phyloP scores from a whole-genome alignment of 768 basidiomycete species.

The Sporobolomyces pararoseus region DNA sequence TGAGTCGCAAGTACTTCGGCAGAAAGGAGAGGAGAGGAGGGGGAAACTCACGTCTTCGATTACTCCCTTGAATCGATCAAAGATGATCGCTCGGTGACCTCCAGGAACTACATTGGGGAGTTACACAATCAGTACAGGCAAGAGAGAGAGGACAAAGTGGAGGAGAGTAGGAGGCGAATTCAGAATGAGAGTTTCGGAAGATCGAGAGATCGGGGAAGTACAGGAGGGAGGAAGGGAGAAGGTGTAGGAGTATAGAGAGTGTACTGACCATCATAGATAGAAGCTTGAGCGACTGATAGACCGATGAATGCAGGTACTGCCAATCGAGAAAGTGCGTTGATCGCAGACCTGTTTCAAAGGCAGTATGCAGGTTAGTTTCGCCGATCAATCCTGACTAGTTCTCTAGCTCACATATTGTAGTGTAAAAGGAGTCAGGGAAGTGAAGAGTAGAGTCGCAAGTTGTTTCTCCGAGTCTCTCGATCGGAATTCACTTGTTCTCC shows the following conservation, averaged over 20 bases:
- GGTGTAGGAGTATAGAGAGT: not conserved
- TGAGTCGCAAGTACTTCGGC: not conserved
- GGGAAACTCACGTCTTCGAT: constrained; percentile 36
- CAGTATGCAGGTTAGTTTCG: too few relatives aligned
- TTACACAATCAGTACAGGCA: not conserved
- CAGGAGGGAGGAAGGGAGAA: not conserved
- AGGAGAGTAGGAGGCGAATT: not conserved
- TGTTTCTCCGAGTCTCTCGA: too few relatives aligned
- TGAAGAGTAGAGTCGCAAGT: too few relatives aligned
- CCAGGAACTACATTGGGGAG: constrained; percentile 38
- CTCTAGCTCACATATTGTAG: too few relatives aligned
- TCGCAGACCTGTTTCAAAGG: constrained; percentile 18
- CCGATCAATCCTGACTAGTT: too few relatives aligned
- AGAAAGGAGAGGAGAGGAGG: not conserved
- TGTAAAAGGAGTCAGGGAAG: not conserved
- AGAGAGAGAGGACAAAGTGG: not conserved
- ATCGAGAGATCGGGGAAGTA: too few relatives aligned
- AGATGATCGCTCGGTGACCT: constrained; percentile 65
- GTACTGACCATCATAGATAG: constrained; percentile 56
- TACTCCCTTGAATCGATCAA: constrained; percentile 72
- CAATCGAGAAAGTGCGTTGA: constrained; percentile 33
- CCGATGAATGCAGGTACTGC: constrained; percentile 65
- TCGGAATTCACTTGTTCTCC: not conserved
- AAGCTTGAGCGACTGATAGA: constrained; percentile 54
- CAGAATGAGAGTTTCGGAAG: too few relatives aligned